phyloP scores from a whole-genome alignment of 768 basidiomycete genomes.

The Ramaria rubella region DNA sequence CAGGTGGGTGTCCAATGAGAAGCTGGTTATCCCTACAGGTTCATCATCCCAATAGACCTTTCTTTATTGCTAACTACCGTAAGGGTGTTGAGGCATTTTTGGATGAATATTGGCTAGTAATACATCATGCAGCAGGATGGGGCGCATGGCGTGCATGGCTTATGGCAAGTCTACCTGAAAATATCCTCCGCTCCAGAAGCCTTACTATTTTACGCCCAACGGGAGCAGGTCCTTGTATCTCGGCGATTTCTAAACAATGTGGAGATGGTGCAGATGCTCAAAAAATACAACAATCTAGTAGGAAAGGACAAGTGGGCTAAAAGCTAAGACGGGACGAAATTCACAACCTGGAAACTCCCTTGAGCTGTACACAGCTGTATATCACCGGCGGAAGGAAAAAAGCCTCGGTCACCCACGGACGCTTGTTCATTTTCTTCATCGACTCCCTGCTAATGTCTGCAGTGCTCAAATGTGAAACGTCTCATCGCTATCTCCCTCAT shows the following conservation, averaged over 20 bases:
- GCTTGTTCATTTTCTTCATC: too few relatives aligned
- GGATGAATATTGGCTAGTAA: constrained; percentile 56
- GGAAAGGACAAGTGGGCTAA: constrained; percentile 36
- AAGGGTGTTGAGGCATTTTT: constrained; percentile 51
- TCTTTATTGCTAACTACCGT: constrained; percentile 50
- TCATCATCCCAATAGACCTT: constrained; percentile 30
- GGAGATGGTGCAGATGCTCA: constrained; percentile 46
- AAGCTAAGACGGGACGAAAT: too few relatives aligned
- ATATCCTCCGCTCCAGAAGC: not conserved
- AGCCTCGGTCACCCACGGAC: too few relatives aligned
- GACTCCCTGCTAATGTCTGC: too few relatives aligned
- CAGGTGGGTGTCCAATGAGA: constrained; percentile 31
- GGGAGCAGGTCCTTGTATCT: constrained; percentile 43
- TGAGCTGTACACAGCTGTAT: too few relatives aligned
- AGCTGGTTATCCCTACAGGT: not conserved
- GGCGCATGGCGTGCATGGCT: constrained; percentile 56
- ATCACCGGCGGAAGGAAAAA: too few relatives aligned
- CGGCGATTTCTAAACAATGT: constrained; percentile 46
- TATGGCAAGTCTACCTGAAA: constrained; percentile 35
- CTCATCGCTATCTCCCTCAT: too few relatives aligned
- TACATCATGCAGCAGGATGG: constrained; percentile 65
- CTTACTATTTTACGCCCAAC: not conserved
- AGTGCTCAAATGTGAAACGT: too few relatives aligned
- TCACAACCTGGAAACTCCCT: too few relatives aligned
- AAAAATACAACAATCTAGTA: constrained; percentile 48